A percentile compares a stretch with the other conserved stretches of the same genome.
These are phyloP conservation scores for Cyclaneusma minus DNA, from an alignment of 2,329 filamentous ascomycete genomes.

Conservation along the genomic window DNA sequence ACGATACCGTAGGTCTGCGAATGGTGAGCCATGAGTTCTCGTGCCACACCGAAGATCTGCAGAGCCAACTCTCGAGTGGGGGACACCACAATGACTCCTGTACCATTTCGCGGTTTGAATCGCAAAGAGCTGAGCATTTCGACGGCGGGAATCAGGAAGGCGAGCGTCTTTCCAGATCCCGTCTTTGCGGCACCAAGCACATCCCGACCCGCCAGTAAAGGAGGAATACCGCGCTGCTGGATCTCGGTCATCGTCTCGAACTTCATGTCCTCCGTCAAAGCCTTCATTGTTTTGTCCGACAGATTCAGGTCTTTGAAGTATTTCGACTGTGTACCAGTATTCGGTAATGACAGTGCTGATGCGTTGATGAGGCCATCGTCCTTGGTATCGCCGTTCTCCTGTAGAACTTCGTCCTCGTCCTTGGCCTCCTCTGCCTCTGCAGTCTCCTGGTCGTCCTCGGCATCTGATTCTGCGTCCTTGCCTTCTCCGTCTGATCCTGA, in stretches of 20 bases:
- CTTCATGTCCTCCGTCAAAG: conserved; percentile 73
- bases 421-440: conserved; percentile 19
- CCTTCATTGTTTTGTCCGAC: conserved; percentile 76
- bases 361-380: conserved; percentile 3
- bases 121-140: conserved; percentile 82
- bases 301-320: conserved; percentile 50
- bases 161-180: conserved; percentile 86
- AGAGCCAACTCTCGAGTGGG: conserved; percentile 87
- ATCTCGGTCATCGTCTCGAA: conserved; percentile 95
- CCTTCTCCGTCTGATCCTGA: conserved; percentile 17
- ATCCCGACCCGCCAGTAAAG: conserved; percentile 76
- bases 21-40: conserved; percentile 84
- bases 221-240: conserved; percentile 74
- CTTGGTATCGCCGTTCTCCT: conserved; percentile 5
- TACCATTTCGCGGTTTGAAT: conserved; percentile 91
- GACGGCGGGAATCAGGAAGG: conserved; percentile 85
- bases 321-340: conserved; percentile 7
- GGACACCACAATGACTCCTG: conserved; percentile 82
- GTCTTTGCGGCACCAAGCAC: conserved; percentile 93
- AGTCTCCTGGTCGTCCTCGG: conserved; percentile 12
- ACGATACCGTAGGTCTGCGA: conserved; percentile 93
- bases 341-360: conserved; percentile 8
- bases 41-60: conserved; percentile 89
- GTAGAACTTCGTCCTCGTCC: conserved; percentile 17
- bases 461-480: conserved; percentile 17